These are phyloP conservation scores for Leccinum variabile DNA, from an alignment of 1,284 basidiomycete genomes.

Conservation along the genomic window DNA sequence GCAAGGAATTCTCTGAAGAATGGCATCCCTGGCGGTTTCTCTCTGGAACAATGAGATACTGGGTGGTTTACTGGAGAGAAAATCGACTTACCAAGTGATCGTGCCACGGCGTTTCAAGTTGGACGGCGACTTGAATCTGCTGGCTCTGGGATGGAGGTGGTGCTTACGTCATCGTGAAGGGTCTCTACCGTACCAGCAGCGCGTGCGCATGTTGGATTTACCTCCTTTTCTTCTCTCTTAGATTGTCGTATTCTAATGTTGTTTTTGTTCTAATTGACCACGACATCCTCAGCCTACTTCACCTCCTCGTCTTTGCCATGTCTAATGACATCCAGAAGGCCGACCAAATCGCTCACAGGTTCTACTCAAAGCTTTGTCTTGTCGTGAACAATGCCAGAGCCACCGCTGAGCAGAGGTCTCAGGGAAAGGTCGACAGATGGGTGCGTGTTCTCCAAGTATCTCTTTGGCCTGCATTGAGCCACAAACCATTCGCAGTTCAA, in stretches of 20 bases:
- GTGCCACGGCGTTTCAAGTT: background rate
- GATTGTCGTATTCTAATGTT: slow-evolving; percentile 33
- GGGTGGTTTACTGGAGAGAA: slow-evolving; percentile 5
- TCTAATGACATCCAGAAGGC: slow-evolving; percentile 66
- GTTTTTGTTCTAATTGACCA: slow-evolving; percentile 26
- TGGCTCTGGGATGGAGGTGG: slow-evolving; percentile 23
- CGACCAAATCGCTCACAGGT: slow-evolving; percentile 78
- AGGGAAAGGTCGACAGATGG: slow-evolving; percentile 72
- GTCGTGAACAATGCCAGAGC: slow-evolving; percentile 69
- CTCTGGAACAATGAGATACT: background rate
- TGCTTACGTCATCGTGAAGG: slow-evolving; percentile 25
- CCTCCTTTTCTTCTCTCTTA: slow-evolving; percentile 41
- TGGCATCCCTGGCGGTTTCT: background rate
- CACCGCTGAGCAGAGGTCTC: slow-evolving; percentile 45
- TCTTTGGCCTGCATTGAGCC: slow-evolving; percentile 7
- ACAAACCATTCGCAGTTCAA: slow-evolving; percentile 59
- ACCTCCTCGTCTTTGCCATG: slow-evolving; percentile 28
- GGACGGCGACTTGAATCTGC: background rate
- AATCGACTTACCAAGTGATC: slow-evolving; percentile 8
- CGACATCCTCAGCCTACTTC: slow-evolving; percentile 10
- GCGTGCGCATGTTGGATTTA: slow-evolving; percentile 23
- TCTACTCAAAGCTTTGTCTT: slow-evolving; percentile 77
- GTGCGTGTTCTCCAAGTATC: slow-evolving; percentile 42
- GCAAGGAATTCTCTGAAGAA: background rate
- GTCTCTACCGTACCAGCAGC: slow-evolving; percentile 17